phyloP scores from a whole-genome alignment of 2,329 filamentous ascomycete genomes.

The Fusarium cyanostomum region DNA sequence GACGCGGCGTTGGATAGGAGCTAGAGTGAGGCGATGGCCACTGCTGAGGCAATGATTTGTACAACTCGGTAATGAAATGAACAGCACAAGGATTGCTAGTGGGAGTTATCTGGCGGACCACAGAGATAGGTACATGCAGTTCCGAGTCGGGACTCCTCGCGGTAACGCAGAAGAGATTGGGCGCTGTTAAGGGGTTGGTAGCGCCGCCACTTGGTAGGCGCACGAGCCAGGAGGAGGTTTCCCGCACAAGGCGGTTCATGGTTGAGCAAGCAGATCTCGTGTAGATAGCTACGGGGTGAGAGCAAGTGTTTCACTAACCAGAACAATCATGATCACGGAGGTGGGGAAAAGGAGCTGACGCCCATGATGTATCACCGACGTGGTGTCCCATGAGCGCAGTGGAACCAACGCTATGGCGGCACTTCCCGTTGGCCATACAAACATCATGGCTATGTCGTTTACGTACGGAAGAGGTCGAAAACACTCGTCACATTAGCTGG shows the following conservation, averaged over 20 bases:
- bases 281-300: constrained; percentile 1
- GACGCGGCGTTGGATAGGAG: constrained; percentile 17
- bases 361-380: constrained; percentile 12
- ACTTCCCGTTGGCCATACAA: background rate
- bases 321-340: background rate
- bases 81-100: constrained; percentile 17
- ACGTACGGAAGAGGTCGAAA: background rate
- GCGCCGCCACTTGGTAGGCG: constrained; percentile 33
- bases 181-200: constrained; percentile 41
- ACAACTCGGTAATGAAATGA: constrained; percentile 17
- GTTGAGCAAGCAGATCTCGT: constrained; percentile 2
- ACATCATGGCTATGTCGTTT: constrained; percentile 5
- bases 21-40: constrained; percentile 9
- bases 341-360: background rate
- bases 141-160: constrained; percentile 21
- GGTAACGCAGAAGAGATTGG: constrained; percentile 39
- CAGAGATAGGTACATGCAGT: constrained; percentile 35
- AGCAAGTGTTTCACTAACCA: constrained; percentile 17
- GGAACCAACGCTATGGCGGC: constrained; percentile 23
- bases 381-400: constrained; percentile 16
- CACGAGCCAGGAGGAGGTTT: constrained; percentile 33
- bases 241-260: background rate
- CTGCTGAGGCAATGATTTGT: constrained; percentile 38
- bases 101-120: constrained; percentile 26
- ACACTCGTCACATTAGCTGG: background rate